Base-by-base conservation (phyloP, 192 early-diverging fungal species). In the Geranomyces variabilis region DNA sequence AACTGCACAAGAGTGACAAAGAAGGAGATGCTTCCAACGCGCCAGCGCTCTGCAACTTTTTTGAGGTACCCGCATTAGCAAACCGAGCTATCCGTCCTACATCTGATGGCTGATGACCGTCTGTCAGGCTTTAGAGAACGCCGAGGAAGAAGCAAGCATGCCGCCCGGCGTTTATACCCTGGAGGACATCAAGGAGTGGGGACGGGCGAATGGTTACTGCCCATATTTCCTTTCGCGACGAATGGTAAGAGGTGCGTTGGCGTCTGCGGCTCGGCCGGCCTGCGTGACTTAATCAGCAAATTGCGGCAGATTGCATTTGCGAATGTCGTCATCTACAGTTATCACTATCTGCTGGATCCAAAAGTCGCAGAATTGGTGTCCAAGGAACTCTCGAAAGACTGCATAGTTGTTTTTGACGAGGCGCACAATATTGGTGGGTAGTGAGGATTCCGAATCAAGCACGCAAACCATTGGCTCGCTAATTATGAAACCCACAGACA, bases 401-500 rank as follows among this genome's bases (percentile, higher is more conserved):
- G 90, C 43, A 98, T 99, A 58, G 91, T 99, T n/a, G 92, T 99
- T 0, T 99, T 99, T 83, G 98, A 99, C 80, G 98, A 99, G 76
- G 98, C 98, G 0, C 96, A 99, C 83, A 98, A 99, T 75, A 98
- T 99, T 67, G 97, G 92, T 93, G 43, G 9, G 1, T 17, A 60
- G 58, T 7, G 1, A 29, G 2, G 15, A 41, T 10, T 10, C 10
- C 17, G 7, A 15, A 3, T 33, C 31, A 26, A 60, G 4, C 6
- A 17, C 29, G 6, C 6, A 7, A 7, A 26, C 7, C 17, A 6
- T 17, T 7, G 31, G 17, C 30, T 8, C 19, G 5, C 63, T 47
- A 46, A 65, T 57, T 15, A 13, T 33, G n/a, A 26, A 9, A 12
- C 51, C 13, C 15, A 0, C 65, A 94, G 93, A 99, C 85, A 98